These are phyloP conservation scores for Ustulina deusta DNA, from an alignment of 2,329 filamentous ascomycete genomes.

Conservation along the genomic window DNA sequence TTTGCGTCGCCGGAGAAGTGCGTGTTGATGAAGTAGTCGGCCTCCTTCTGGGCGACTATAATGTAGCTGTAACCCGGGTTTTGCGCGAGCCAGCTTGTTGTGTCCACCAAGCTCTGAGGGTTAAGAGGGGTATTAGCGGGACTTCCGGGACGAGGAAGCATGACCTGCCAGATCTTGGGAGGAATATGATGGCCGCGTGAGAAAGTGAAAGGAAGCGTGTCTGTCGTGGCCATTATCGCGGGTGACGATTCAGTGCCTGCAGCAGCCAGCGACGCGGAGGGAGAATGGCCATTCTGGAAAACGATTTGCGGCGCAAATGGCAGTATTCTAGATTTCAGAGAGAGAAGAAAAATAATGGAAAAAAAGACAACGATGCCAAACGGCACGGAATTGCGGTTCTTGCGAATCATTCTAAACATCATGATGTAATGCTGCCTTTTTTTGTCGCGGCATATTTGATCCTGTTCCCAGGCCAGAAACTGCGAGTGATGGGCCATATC, in stretches of 20 bases:
- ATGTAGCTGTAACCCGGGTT: slow-evolving; percentile 47
- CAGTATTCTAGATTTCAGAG: slow-evolving; percentile 6
- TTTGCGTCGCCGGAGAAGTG: slow-evolving; percentile 41
- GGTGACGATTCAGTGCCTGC: not conserved
- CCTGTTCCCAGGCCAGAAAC: not conserved
- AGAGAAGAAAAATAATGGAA: slow-evolving; percentile 9
- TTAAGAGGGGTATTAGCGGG: slow-evolving; percentile 26
- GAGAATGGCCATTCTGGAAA: slow-evolving; percentile 10
- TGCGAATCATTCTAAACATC: slow-evolving; percentile 9
- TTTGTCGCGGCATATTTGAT: not conserved
- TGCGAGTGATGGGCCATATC: not conserved
- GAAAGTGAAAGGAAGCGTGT: slow-evolving; percentile 24
- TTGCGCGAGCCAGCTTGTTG: slow-evolving; percentile 43
- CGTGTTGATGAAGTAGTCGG: slow-evolving; percentile 45
- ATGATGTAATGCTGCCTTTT: slow-evolving; percentile 2
- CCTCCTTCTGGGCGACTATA: slow-evolving; percentile 45
- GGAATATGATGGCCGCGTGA: slow-evolving; percentile 36
- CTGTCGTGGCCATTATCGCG: not conserved
- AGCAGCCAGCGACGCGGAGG: not conserved
- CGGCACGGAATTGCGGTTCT: slow-evolving; percentile 7
- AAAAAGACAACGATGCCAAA: slow-evolving; percentile 11
- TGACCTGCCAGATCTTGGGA: slow-evolving; percentile 49
- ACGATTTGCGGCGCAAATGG: not conserved
- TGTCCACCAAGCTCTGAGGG: slow-evolving; percentile 37
- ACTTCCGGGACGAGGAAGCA: slow-evolving; percentile 37